Evolutionary conservation across 2,329 filamentous ascomycete species (phyloP), one percentile per base, ranked within the genome.

Genomic region (Ophiostoma ips): DNA sequence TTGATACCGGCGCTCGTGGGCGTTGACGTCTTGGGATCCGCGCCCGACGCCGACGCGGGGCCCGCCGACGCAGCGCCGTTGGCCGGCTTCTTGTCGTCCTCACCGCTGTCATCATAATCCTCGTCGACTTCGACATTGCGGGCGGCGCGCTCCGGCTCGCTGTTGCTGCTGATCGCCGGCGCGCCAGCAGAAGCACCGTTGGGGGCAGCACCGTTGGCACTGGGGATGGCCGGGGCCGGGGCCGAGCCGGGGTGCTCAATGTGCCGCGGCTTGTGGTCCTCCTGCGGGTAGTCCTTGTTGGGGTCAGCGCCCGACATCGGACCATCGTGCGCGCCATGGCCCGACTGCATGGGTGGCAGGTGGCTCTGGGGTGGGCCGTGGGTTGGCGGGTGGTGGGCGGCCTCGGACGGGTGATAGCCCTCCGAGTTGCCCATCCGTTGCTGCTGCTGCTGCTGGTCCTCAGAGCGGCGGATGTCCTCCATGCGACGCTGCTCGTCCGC

Each of bases 71-170:
- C 41, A 21, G 53, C 34, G n/a, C 21, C 49, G 16, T 44, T 49
- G 21, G 41, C 33, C 2, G 50, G 62, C 63, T 83, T 83, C 68
- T 83, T 82, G 51, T 92, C 84, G 53, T 95, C 90, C 57, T 94
- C 89, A 5, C 79, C 87, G 51, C 89, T 90, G 60, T 96, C 90
- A 63, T 96, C 90, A 60, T 98, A 96, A 63, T 96, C 85, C 64
- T 98, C 92, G 58, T 98, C 89, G 18, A 96, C 86, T 7, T 96
- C 90, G 79, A 98, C 94, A 66, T 94, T 94, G 19, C 92, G 77
- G 18, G 88, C 87, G 33, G 92, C 88, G 49, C 80, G 71, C 64
- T 84, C 80, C 10, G 88, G 86, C 67, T 96, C 90, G 52, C 81
- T 81, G 16, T 18, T 31, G 38, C 7, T 43, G 40, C 40, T n/a